Conservation (phyloP, 2,329 filamentous ascomycete species). For the Colletotrichum sp. region DNA sequence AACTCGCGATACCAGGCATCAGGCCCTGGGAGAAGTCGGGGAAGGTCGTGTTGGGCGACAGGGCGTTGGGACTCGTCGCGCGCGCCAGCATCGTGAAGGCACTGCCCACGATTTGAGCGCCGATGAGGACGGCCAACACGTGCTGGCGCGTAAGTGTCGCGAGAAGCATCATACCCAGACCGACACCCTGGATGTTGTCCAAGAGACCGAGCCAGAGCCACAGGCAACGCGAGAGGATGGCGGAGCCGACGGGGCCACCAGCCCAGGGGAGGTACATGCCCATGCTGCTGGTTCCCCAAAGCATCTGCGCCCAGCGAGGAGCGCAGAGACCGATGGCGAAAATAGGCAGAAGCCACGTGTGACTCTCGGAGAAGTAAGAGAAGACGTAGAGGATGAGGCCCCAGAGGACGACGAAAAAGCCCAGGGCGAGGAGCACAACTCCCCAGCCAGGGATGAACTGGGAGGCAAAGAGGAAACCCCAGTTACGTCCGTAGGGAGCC, state of each 20-base stretch:
- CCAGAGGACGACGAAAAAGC: slow-evolving; percentile 64
- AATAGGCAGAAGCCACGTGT: slow-evolving; percentile 71
- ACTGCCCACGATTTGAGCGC: slow-evolving; percentile 66
- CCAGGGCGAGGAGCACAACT: slow-evolving; percentile 59
- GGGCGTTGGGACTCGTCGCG: slow-evolving; percentile 63
- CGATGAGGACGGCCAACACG: slow-evolving; percentile 65
- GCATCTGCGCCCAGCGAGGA: slow-evolving; percentile 71
- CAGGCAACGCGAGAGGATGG: slow-evolving; percentile 66
- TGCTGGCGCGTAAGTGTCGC: slow-evolving; percentile 70
- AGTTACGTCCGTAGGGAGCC: slow-evolving; percentile 70
- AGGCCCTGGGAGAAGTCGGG: slow-evolving; percentile 61
- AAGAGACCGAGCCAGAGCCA: slow-evolving; percentile 65
- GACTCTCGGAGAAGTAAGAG: slow-evolving; percentile 59
- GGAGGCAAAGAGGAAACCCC: slow-evolving; percentile 67
- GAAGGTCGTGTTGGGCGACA: slow-evolving; percentile 67
- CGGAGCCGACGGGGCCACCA: slow-evolving; percentile 53
- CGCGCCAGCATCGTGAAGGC: slow-evolving; percentile 66
- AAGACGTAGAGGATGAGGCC: slow-evolving; percentile 55
- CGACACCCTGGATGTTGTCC: slow-evolving; percentile 69
- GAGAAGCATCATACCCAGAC: slow-evolving; percentile 71
- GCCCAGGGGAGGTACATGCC: slow-evolving; percentile 69
- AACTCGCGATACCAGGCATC: slow-evolving; percentile 48
- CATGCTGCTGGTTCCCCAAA: slow-evolving; percentile 67
- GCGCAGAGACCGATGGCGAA: slow-evolving; percentile 71
- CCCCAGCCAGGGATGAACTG: slow-evolving; percentile 61